A percentile compares a stretch with the other conserved stretches of the same genome.
phyloP scores from a whole-genome alignment of 2,329 filamentous ascomycete species.

The Aspergillus intermedius region DNA sequence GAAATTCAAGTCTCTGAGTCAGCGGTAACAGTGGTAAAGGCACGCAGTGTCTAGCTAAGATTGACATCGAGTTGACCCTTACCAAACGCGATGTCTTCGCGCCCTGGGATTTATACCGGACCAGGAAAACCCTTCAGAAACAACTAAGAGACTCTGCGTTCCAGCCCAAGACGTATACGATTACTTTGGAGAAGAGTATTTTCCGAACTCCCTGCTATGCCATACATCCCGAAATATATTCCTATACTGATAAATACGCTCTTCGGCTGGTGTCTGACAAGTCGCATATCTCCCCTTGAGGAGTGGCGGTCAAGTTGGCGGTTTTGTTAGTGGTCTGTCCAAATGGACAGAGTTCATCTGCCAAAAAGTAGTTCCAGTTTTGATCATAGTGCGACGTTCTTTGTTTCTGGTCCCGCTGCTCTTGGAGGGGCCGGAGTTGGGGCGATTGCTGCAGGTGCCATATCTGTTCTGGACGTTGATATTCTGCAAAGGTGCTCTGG shows the following conservation, averaged over 20 bases:
- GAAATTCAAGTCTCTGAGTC: not conserved
- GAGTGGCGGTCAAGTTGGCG: not conserved
- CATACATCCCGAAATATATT: not conserved
- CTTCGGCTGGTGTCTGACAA: not conserved
- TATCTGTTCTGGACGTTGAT: no score
- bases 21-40: not conserved
- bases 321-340: not conserved
- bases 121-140: not conserved
- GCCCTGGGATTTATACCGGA: not conserved
- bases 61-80: not conserved
- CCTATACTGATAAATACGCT: not conserved
- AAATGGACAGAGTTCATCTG: not conserved
- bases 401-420: not conserved
- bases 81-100: constrained; percentile 1
- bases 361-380: no score
- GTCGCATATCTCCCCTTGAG: not conserved
- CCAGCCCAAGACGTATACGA: not conserved
- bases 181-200: not conserved
- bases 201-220: not conserved
- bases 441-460: no score
- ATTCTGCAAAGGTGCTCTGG: no score
- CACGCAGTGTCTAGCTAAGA: not conserved
- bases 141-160: not conserved
- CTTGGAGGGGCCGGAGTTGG: no score
- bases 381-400: not conserved